phyloP scores from a whole-genome alignment of 2,329 filamentous ascomycete genomes.

The Cytospora piceae region DNA sequence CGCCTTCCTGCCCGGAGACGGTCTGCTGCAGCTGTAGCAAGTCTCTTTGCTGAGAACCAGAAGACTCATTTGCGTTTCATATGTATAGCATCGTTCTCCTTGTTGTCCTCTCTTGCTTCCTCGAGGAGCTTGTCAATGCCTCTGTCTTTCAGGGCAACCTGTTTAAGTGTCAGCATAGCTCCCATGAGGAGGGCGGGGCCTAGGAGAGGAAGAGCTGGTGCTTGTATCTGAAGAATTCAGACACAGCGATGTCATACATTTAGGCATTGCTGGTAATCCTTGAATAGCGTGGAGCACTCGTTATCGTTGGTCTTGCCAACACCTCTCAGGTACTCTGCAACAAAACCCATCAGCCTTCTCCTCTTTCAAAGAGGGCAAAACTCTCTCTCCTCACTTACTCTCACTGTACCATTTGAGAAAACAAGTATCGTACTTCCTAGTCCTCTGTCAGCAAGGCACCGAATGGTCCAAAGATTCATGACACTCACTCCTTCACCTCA shows the following conservation, averaged over 20 bases:
- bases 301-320: constrained; percentile 74
- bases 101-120: constrained; percentile 86
- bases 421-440: constrained; percentile 80
- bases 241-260: constrained; percentile 58
- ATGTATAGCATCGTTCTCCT: constrained; percentile 79
- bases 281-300: constrained; percentile 85
- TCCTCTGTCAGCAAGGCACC: constrained; percentile 54
- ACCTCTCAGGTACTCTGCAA: constrained; percentile 85
- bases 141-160: constrained; percentile 85
- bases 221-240: background rate
- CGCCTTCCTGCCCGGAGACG: no score
- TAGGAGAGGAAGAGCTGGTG: background rate
- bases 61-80: constrained; percentile 51
- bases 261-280: constrained; percentile 85
- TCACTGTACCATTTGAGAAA: constrained; percentile 99
- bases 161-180: constrained; percentile 22
- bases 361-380: constrained; percentile 11
- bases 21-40: background rate
- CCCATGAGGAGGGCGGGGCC: background rate
- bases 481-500: constrained; percentile 84
- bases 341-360: constrained; percentile 31
- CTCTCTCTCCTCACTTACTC: constrained; percentile 62
- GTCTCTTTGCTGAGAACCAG: background rate
- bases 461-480: background rate
- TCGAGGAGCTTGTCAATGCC: constrained; percentile 93